Evolutionary conservation across 1,284 basidiomycete species (phyloP), one percentile per base, ranked within the genome.

Genomic region (Microbotryum intermedium): DNA sequence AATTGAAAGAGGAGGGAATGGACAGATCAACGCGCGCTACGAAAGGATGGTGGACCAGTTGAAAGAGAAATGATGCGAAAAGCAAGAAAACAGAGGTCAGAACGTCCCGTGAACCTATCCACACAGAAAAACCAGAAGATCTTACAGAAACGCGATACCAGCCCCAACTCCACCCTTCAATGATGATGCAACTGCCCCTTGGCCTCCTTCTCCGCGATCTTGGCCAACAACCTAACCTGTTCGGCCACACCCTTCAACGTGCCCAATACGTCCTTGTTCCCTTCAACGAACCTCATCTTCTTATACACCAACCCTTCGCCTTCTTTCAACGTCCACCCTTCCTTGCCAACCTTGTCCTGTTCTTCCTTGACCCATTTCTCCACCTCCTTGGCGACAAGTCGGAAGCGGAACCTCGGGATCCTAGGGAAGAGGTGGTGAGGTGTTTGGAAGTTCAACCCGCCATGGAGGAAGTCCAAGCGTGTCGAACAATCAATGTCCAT

Each of bases 361-460:
- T 67, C 66, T 29, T 57, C 57, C 18, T 50, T 44, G 25, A 70
- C 72, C 66, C 68, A 70, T 55, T 62, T 49, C 29, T 69, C 65
- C 21, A 65, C 57, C 21, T 55, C 51, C 10, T 43, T 39, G 18
- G 61, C 87, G 0, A 91, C 90, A 59, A 83, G 80, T 44, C 84
- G 83, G 54, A 98, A 81, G 72, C 97, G 94, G 79, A 98, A 94
- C 29, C 95, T 80, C 2, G 95, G 95, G 2, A 97, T 79, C 25
- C 95, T 85, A 9, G 94, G 95, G 78, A 97, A 97, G 61, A 97
- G 81, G 75, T 97, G 95, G 72, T 98, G 94, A 6, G 94, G 91
- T 45, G 97, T 91, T 76, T 98, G 94, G 51, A 97, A 84, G 71
- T 98, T 91, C 26, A 83, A 83, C 4, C 90, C 94, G 29, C 94